Evolutionary conservation across 306 rosid genomes (phyloP).

Genomic region (Malus domestica): ASM211411v1 NC_041798.1:40884501-40885000

Average conservation of each 20-base stretch:
- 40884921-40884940: background rate
- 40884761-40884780: constrained; percentile 17
- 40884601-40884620: constrained; percentile 75
- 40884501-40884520: background rate
- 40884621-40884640: constrained; percentile 57
- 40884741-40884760: constrained; percentile 7
- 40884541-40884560: constrained; percentile 11
- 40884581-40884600: constrained; percentile 70
- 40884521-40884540: background rate
- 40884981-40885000: constrained; percentile 47
- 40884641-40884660: constrained; percentile 94
- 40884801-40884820: constrained; percentile 85
- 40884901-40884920: background rate
- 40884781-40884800: constrained; percentile 81
- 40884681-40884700: constrained; percentile 78
- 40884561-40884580: constrained; percentile 80
- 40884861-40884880: constrained; percentile 40
- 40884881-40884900: constrained; percentile 36
- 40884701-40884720: background rate
- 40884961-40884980: constrained; percentile 3
- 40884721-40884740: constrained; percentile 1
- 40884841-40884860: constrained; percentile 88
- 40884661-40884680: constrained; percentile 91
- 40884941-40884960: background rate
- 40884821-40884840: constrained; percentile 93